Percentiles rank a stretch among this genome's conserved stretches.
Conservation (phyloP, 176 grass and related monocot species). For the Puya raimondii region DNA sequence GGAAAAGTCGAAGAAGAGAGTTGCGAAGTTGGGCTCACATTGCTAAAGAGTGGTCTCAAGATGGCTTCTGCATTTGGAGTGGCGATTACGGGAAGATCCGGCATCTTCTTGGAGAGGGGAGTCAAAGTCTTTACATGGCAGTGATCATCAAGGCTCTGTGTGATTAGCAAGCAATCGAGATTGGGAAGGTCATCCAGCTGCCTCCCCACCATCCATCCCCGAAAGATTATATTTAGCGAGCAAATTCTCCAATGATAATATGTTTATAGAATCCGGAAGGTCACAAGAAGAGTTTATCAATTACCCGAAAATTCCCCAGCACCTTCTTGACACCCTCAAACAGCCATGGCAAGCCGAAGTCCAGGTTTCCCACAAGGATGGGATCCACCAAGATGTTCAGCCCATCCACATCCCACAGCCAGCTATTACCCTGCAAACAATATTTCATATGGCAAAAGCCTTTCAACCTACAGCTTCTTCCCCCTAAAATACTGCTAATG, state of each 20-base stretch:
- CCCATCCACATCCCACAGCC: conserved; percentile 67
- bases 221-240: not conserved
- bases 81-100: conserved; percentile 52
- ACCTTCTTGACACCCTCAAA: conserved; percentile 73
- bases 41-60: conserved; percentile 35
- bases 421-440: conserved; percentile 65
- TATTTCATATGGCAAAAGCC: not conserved
- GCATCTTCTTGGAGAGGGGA: conserved; percentile 35
- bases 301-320: conserved; percentile 32
- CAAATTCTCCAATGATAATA: not conserved
- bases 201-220: too few species aligned
- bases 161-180: conserved; percentile 72
- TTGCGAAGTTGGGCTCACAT: conserved; percentile 22
- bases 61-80: conserved; percentile 69
- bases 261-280: not conserved
- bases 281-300: not conserved
- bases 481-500: too few species aligned
- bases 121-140: conserved; percentile 72
- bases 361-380: conserved; percentile 72
- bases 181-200: conserved; percentile 37
- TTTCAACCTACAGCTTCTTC: not conserved
- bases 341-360: conserved; percentile 78
- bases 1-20: not conserved
- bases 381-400: conserved; percentile 71
- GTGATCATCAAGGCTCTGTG: conserved; percentile 93